Evolutionary conservation across 2,329 filamentous ascomycete species (phyloP), one percentile per base, ranked within the genome.

Genomic region (Aspergillus neoniger): DNA sequence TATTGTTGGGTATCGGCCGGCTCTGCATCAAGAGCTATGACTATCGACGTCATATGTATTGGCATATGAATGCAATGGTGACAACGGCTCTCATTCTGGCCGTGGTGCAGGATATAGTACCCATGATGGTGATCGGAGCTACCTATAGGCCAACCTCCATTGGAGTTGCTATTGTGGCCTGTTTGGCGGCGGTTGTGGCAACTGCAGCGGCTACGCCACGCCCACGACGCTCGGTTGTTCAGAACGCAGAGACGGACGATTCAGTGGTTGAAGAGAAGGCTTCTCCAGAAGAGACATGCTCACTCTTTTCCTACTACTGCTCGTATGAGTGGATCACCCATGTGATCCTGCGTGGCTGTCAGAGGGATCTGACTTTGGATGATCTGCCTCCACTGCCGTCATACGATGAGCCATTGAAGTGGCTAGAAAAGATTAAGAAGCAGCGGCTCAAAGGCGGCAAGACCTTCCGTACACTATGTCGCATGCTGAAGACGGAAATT

Each of bases 241-340:
- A 36, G 5, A 67, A 68, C 43, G 15, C 57, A 7, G 67, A 72
- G 52, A 64, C 58, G 15, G 52, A 64, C 4, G 62, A 63, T n/a
- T 5, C 15, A 1, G 38, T 49, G 32, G 44, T 54, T 3, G 49
- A 60, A 7, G 58, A 63, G 6, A 59, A 63, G 28, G 44, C 32
- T 15, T 74, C 71, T 6, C 65, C 66, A 0, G 73, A 76, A 58
- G 71, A 76, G 60, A 73, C 71, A 1, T 72, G 72, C 55, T 74
- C 71, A 1, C 64, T 67, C 43, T 69, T 73, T n/a, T 73, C 71
- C 5, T 72, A 69, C 51, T 75, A 72, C 53, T 64, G 71, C 47
- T 72, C 72, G 2, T 76, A 75, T 53, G 72, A 67, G 43, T 76
- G 73, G 73, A 63, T 75, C 23, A 74, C 71, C 3, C 67, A 70